Percentiles rank a stretch among this genome's conserved stretches.
Evolutionary conservation across 1,139 yeast genomes (phyloP).

Genomic region (Nadsonia commutata): DNA sequence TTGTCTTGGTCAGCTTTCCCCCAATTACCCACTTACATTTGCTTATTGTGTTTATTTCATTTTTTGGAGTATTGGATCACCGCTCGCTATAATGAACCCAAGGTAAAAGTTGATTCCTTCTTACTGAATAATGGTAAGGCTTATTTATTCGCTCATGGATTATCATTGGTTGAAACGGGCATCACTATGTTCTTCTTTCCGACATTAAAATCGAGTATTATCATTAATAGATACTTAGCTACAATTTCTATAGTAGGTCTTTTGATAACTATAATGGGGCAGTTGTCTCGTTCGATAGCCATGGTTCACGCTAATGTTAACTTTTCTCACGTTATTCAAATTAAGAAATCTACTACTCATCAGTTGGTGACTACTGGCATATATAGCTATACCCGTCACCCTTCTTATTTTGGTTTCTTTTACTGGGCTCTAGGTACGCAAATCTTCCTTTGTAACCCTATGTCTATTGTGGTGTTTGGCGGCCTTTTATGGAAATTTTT

Average conservation of each 20-base stretch:
- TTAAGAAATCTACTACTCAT: conserved; percentile 40
- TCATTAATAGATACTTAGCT: not conserved
- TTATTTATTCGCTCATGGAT: conserved; percentile 48
- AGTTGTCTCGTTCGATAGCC: conserved; percentile 49
- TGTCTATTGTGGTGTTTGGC: conserved; percentile 34
- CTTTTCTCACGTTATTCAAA: conserved; percentile 71
- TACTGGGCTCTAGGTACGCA: conserved; percentile 92
- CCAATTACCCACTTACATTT: conserved; percentile 35
- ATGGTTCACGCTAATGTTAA: conserved; percentile 82
- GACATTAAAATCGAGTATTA: conserved; percentile 3
- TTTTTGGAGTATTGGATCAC: conserved; percentile 70
- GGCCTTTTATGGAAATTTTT: conserved; percentile 53
- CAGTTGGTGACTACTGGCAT: conserved; percentile 58
- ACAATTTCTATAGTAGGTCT: conserved; percentile 31
- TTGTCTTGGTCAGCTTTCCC: conserved; percentile 13
- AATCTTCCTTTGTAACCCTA: conserved; percentile 48
- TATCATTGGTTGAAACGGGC: conserved; percentile 36
- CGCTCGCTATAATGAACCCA: conserved; percentile 50
- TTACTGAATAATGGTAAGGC: conserved; percentile 55
- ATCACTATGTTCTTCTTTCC: conserved; percentile 23
- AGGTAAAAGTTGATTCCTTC: conserved; percentile 56
- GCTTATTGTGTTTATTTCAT: conserved; percentile 50
- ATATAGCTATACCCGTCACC: conserved; percentile 59
- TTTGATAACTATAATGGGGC: conserved; percentile 40
- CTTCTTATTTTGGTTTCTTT: conserved; percentile 82